Conservation (phyloP, 306 rosid genomes). For the Crotalaria pallida region DNA sequence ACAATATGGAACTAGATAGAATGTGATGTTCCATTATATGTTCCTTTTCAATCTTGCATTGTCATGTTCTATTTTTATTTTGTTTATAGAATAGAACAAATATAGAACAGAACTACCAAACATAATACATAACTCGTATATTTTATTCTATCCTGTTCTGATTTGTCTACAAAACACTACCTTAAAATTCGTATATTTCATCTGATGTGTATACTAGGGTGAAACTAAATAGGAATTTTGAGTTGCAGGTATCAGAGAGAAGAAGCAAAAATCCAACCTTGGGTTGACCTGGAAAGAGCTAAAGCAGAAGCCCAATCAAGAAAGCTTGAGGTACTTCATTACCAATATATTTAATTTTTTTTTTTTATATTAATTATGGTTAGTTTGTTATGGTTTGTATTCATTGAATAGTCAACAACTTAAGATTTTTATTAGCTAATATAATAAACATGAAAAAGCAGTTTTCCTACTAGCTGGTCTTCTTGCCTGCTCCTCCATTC, state of each 20-base stretch:
- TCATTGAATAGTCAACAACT: background rate
- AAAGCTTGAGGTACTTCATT: conserved; percentile 82
- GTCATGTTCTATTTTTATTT: too few species aligned
- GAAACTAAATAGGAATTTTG: conserved; percentile 8
- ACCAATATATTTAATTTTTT: too few species aligned
- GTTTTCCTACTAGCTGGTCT: background rate
- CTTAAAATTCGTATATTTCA: background rate
- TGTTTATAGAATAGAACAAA: too few species aligned
- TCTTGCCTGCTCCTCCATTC: background rate
- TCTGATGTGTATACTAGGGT: background rate
- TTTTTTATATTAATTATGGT: conserved; percentile 10
- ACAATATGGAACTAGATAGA: too few species aligned
- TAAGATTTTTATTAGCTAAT: background rate
- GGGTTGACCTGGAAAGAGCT: conserved; percentile 94
- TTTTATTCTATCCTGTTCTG: too few species aligned
- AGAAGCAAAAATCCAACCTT: conserved; percentile 95
- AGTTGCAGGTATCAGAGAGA: conserved; percentile 81
- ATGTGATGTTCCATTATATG: too few species aligned
- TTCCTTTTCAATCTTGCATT: too few species aligned
- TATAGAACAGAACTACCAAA: too few species aligned
- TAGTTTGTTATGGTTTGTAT: conserved; percentile 6
- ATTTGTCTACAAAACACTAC: background rate
- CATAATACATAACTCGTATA: too few species aligned
- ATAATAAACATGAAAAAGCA: too few species aligned
- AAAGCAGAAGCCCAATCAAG: conserved; percentile 96